A percentile compares a stretch with the other conserved stretches of the same genome.
phyloP scores from a whole-genome alignment of 2,329 filamentous ascomycete genomes.

The Curvularia spicifera region DNA sequence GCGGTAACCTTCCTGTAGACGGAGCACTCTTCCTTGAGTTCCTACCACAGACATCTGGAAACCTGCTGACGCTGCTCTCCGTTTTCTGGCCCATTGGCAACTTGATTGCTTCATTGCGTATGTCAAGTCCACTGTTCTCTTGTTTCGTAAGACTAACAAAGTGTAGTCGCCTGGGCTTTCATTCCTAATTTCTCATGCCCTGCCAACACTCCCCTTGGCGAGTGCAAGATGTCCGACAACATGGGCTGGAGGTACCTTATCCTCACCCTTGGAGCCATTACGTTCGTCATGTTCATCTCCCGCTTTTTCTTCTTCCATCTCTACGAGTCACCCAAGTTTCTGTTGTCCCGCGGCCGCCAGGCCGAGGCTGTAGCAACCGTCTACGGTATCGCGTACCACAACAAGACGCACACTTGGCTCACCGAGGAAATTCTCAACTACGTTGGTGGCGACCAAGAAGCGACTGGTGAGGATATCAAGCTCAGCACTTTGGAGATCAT shows the following conservation, averaged over 20 bases:
- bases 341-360: constrained; percentile 78
- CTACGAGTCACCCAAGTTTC: constrained; percentile 84
- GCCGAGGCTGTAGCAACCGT: constrained; percentile 80
- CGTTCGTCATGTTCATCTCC: constrained; percentile 76
- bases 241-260: constrained; percentile 79
- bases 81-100: constrained; percentile 89
- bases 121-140: neutral
- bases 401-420: constrained; percentile 61
- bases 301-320: constrained; percentile 83
- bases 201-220: constrained; percentile 14
- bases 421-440: constrained; percentile 70
- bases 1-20: constrained; percentile 78
- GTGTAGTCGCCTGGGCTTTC: constrained; percentile 73
- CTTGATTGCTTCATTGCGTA: constrained; percentile 61
- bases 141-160: constrained; percentile 19
- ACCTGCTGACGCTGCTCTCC: constrained; percentile 78
- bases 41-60: constrained; percentile 74
- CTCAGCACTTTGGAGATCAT: constrained; percentile 59
- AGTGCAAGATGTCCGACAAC: constrained; percentile 62
- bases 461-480: constrained; percentile 44
- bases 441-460: constrained; percentile 58
- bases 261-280: constrained; percentile 72
- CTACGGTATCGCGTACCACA: constrained; percentile 76
- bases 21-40: constrained; percentile 85
- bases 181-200: constrained; percentile 69